Evolutionary conservation across 1,284 basidiomycete species (phyloP).

Genomic region (Sanguinoderma infundibulare): DNA sequence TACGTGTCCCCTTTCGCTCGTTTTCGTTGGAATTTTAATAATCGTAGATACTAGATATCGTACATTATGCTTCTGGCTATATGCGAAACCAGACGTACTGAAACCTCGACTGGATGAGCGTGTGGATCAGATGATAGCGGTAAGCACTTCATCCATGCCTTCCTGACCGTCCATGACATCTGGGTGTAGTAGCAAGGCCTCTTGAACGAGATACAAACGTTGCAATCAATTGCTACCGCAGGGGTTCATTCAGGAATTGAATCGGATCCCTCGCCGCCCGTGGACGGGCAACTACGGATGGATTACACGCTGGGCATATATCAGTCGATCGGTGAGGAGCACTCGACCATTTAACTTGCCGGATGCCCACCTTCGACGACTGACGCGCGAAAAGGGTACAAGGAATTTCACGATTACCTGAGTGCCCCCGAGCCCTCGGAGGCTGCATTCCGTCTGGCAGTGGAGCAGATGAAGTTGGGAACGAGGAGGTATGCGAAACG

Average conservation of each 20-base stretch:
- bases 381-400: conserved; percentile 69
- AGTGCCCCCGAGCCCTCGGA: conserved; percentile 44
- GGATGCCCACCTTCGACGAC: neutral
- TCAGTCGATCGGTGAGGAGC: conserved; percentile 84
- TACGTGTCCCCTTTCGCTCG: conserved; percentile 28
- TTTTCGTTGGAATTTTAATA: neutral
- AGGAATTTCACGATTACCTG: conserved; percentile 82
- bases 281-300: conserved; percentile 22
- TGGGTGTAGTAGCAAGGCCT: conserved; percentile 68
- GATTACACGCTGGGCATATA: conserved; percentile 88
- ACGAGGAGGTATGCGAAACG: conserved; percentile 93
- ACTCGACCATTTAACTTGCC: neutral
- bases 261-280: neutral
- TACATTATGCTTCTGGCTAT: conserved; percentile 92
- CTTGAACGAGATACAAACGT: conserved; percentile 76
- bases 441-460: conserved; percentile 57
- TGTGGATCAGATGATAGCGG: conserved; percentile 90
- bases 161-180: conserved; percentile 9
- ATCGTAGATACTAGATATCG: conserved; percentile 60
- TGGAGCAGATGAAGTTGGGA: conserved; percentile 83
- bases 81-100: conserved; percentile 72
- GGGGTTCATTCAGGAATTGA: conserved; percentile 1
- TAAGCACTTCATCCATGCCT: conserved; percentile 36
- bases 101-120: conserved; percentile 76
- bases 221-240: conserved; percentile 44